Base-by-base conservation (phyloP, 2,329 filamentous ascomycete genomes). In the Zasmidium cellare region DNA sequence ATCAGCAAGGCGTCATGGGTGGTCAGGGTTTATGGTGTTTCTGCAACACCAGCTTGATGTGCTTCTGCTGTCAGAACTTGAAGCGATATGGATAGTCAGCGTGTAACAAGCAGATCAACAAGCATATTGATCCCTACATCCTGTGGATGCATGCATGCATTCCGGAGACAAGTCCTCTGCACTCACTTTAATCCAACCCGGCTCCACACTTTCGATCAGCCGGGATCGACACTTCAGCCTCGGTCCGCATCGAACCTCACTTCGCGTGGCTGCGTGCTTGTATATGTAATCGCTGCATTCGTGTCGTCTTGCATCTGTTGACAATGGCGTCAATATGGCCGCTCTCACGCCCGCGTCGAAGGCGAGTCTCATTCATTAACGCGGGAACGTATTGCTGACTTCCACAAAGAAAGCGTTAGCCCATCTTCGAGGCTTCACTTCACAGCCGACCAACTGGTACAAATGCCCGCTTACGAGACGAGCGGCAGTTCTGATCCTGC, bases 401-500 rank as follows among this genome's bases (percentile, higher is more conserved):
- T 38, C 19, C 16, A 3, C 35, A 50, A 48, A 72, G 71, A 70
- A 67, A 57, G 84, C 84, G 41, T 77, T 87, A 67, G 76, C 80
- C 45, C 80, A 84, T 55, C 75, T 87, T 23, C 78, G 83, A 65
- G 71, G 76, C 35, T 87, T 85, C 66, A 72, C 74, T 14, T 77
- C 84, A n/a, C 83, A 83, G 44, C 78, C 82, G 9, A 85, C 84
- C 6, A 78, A 77, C 61, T 87, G 84, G 74, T 75, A 79, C 62
- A 76, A 78, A 51, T 80, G 84, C 45, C 84, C 84, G 1, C 69
- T 86, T 9, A 79, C 77, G 14, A 84, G 90, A 61, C 86, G 92
- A 64, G 93, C 93, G 14, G 92, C 93, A 22, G 93, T 97, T 44
- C 78, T 97, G 54, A 83, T 97, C 50, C 82, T 97, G 53, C 82